Evolutionary conservation across 345 rosid genomes (phyloP), one percentile per base, ranked within the genome.

Genomic region (Brassica incana): DNA sequence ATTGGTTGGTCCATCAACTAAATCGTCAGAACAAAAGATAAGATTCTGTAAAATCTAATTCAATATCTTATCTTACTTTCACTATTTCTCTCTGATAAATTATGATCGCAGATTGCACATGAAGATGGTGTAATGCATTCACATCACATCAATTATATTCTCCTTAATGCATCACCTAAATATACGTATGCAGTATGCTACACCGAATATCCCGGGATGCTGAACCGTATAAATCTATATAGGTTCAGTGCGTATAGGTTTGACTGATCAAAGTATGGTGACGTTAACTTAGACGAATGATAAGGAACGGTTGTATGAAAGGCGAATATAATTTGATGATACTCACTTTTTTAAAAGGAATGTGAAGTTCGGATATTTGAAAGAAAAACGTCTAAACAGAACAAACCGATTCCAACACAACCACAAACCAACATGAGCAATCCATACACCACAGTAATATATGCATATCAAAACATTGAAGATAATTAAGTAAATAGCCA

Each of bases 61-160:
- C 79, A 62, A 50, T 74, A 74, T 80, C 67, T 27, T 69, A 54
- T 69, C 48, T 20, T 69, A 74, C 43, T 62, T 29, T 48, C 18
- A 18, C 35, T 12, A 3, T 60, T 36, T 29, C 15, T 63, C n/a
- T 71, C 27, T 65, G 27, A 64, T 54, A 30, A 48, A 43, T 65
- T 45, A 14, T 32, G 80, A 80, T 76, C 73, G 83, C 65, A 76
- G 58, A 15, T 76, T 76, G 69, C 83, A 76, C 83, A 76, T 80
- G 83, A 75, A 58, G 73, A 80, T 70, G 69, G 69, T 75, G 77
- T 32, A 71, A 70, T 71, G 73, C 80, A 76, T 75, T 71, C 23
- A 71, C 73, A 76, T 81, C 77, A 71, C 83, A 70, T 80, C 83
- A 76, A 81, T 71, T 80, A 0, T 71, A 65, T 65, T 69, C 67